Evolutionary conservation across 768 basidiomycete species (phyloP).

Genomic region (Tephrocybe sp.): DNA sequence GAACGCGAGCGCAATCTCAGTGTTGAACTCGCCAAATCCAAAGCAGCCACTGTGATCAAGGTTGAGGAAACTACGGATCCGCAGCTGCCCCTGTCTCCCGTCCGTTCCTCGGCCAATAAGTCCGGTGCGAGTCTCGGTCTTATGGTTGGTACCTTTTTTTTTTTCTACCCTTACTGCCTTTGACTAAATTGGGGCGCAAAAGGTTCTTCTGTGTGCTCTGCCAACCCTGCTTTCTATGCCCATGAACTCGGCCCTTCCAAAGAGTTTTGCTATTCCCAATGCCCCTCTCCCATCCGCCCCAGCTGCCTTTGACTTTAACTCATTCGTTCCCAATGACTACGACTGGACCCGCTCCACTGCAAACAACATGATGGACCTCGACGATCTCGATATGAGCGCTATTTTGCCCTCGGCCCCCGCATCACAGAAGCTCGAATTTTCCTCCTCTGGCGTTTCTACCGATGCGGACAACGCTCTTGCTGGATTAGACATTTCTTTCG

Average conservation of each 20-base stretch:
- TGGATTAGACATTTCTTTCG: slow-evolving; percentile 73
- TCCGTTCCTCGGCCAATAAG: slow-evolving; percentile 41
- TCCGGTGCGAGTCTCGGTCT: slow-evolving; percentile 67
- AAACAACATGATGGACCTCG: slow-evolving; percentile 48
- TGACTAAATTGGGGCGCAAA: slow-evolving; percentile 28
- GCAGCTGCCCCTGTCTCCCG: slow-evolving; percentile 44
- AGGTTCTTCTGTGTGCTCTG: slow-evolving; percentile 78
- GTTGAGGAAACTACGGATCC: slow-evolving; percentile 64
- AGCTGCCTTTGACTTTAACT: slow-evolving; percentile 46
- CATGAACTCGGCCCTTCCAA: slow-evolving; percentile 52
- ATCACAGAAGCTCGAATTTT: slow-evolving; percentile 56
- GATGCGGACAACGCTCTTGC: slow-evolving; percentile 48
- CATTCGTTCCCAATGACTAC: slow-evolving; percentile 50
- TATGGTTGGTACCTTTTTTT: slow-evolving; percentile 52
- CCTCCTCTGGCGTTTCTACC: slow-evolving; percentile 42
- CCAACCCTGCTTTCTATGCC: slow-evolving; percentile 73
- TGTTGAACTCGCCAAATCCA: slow-evolving; percentile 52
- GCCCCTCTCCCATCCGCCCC: slow-evolving; percentile 41
- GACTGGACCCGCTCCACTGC: slow-evolving; percentile 49
- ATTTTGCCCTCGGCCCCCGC: slow-evolving; percentile 30
- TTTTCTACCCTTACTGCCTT: slow-evolving; percentile 5
- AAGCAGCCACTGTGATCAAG: slow-evolving; percentile 41
- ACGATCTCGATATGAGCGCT: slow-evolving; percentile 36
- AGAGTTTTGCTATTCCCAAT: slow-evolving; percentile 55
- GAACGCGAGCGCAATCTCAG: slow-evolving; percentile 68